These are phyloP conservation scores for Medakamo hakoo DNA, from an alignment of 139 green algal species.

Conservation along the genomic window DNA sequence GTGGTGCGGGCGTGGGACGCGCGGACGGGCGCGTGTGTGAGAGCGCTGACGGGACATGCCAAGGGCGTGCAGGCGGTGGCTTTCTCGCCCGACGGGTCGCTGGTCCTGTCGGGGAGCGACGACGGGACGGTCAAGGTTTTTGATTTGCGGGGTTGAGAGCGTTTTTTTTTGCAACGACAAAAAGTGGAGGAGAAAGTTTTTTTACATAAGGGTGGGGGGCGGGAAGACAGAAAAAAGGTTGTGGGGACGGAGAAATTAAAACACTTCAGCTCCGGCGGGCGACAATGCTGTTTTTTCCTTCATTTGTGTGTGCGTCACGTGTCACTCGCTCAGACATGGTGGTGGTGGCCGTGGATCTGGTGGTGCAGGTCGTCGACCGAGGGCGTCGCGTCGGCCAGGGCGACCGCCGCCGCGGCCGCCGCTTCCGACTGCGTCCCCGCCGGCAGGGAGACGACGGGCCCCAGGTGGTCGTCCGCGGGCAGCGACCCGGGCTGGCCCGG, in stretches of 20 bases:
- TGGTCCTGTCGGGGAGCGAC: conserved; percentile 51
- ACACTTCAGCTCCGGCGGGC: too few relatives aligned
- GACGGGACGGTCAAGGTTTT: conserved; percentile 58
- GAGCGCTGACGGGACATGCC: conserved; percentile 32
- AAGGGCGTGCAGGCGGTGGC: conserved; percentile 49
- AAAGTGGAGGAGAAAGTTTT: background rate
- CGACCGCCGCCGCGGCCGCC: too few relatives aligned
- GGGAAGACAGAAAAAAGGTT: background rate
- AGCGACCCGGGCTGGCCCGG: background rate
- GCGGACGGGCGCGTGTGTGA: conserved; percentile 34
- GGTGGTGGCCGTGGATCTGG: too few relatives aligned
- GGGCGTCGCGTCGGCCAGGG: too few relatives aligned
- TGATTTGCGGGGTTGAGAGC: background rate
- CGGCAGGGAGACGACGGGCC: background rate
- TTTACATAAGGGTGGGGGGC: background rate
- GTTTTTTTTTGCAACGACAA: too few relatives aligned
- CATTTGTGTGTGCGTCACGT: background rate
- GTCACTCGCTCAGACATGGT: background rate
- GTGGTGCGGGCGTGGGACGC: conserved; percentile 59
- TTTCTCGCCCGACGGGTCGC: conserved; percentile 36
- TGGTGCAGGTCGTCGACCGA: too few relatives aligned
- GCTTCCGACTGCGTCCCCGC: too few relatives aligned
- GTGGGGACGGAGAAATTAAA: too few relatives aligned
- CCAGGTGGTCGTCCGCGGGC: background rate
- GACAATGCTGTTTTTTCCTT: too few relatives aligned